A percentile compares a stretch with the other conserved stretches of the same genome.
Conservation (phyloP, 1,284 basidiomycete genomes). For the Trichosporon ovoides region DNA sequence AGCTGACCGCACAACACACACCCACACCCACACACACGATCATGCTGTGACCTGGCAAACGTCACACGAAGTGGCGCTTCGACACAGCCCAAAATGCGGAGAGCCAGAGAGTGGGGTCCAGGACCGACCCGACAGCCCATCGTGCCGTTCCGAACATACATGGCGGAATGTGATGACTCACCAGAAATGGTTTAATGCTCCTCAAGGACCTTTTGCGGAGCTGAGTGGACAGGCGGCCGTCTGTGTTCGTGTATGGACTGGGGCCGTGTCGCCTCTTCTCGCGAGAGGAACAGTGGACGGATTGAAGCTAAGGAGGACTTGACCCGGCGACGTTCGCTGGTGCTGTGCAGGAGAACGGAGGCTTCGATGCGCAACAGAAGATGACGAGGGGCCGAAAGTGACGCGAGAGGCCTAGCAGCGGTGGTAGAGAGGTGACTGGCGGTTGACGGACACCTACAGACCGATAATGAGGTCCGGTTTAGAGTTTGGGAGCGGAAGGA, state of each 20-base stretch:
- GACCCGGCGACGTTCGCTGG: too few relatives aligned
- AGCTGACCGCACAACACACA: too few relatives aligned
- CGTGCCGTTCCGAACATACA: too few relatives aligned
- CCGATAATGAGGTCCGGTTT: constrained; percentile 1
- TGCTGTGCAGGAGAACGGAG: background rate
- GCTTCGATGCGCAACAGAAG: background rate
- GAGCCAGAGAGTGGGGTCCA: too few relatives aligned
- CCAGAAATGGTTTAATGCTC: background rate
- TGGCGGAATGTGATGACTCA: background rate
- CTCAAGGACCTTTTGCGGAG: background rate
- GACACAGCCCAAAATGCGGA: too few relatives aligned
- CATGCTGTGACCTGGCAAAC: too few relatives aligned
- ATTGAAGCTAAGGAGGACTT: background rate
- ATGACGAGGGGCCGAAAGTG: background rate
- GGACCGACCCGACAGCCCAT: too few relatives aligned
- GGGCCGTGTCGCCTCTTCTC: background rate
- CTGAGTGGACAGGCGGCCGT: constrained; percentile 1
- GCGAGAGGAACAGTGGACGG: background rate
- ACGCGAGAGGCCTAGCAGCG: background rate
- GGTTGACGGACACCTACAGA: background rate
- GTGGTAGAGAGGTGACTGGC: background rate
- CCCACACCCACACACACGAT: too few relatives aligned
- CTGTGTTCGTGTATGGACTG: constrained; percentile 5
- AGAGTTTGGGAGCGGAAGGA: background rate
- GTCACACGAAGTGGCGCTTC: too few relatives aligned